phyloP scores from a whole-genome alignment of 768 basidiomycete genomes.

The Suillus decipiens region DNA sequence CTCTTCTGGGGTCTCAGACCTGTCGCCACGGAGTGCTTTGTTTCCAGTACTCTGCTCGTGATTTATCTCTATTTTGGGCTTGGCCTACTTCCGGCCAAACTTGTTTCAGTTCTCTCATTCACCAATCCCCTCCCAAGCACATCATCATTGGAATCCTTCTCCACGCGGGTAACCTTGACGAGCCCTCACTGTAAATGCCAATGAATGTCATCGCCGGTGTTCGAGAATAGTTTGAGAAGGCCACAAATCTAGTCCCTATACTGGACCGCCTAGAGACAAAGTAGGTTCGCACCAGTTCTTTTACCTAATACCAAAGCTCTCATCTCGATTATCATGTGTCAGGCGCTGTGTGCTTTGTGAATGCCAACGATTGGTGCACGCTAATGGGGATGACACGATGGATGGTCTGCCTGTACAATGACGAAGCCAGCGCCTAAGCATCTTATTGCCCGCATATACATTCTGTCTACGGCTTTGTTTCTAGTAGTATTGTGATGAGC shows the following conservation, averaged over 20 bases:
- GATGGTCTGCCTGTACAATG: too few species aligned
- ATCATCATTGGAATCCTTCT: too few species aligned
- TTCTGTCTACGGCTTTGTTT: neutral
- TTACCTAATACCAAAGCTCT: neutral
- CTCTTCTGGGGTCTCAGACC: neutral
- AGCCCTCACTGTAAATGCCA: neutral
- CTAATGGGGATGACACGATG: neutral
- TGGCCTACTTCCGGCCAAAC: neutral
- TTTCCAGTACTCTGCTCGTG: neutral
- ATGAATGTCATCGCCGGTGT: neutral
- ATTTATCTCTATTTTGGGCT: neutral
- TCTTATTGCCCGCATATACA: neutral
- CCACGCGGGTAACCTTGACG: neutral
- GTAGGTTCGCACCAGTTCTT: neutral
- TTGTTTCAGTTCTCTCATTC: neutral
- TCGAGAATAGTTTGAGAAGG: neutral
- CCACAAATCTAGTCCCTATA: neutral
- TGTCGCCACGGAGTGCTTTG: neutral
- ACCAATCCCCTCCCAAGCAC: too few species aligned
- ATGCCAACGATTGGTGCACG: neutral
- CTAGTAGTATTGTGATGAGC: neutral
- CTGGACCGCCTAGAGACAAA: neutral
- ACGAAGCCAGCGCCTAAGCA: neutral
- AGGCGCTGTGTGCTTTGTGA: neutral
- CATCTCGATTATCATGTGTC: neutral